Evolutionary conservation across 2,329 filamentous ascomycete species (phyloP), one percentile per base, ranked within the genome.

Genomic region (Alternaria sp.): DNA sequence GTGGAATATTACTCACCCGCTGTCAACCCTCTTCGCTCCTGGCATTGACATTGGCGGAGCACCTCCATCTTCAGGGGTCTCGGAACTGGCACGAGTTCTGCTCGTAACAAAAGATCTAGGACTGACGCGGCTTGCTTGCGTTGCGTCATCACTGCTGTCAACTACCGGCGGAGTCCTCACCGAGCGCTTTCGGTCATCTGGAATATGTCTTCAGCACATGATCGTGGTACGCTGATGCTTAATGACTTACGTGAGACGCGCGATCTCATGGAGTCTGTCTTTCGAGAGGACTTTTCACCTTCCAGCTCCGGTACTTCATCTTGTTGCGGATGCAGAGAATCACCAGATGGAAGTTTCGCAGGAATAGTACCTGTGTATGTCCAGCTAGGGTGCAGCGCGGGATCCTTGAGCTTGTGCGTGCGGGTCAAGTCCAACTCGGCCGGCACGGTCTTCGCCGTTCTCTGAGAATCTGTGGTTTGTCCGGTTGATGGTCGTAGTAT

Each of bases 281-380:
- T 65, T 53, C 71, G 71, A 15, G 76, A 78, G 15, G 75, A 76
- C 11, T 67, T 53, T 55, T 77, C 75, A 25, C 70, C 75, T 55
- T 78, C 75, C 4, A 78, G 60, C 55, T 78, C 76, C 10, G 71
- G 72, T 11, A 76, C 66, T 47, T 62, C 47, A 45, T 75, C 70
- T 59, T 67, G 68, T 21, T 71, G 68, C 9, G 69, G 55, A 58
- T 79, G 77, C 15, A 79, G 54, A 14, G 75, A 65, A 43, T 70
- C 73, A 18, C 76, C 76, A 20, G 79, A 80, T 28, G 78, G 76
- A 8, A 79, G 61, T 5, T 57, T 77, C 8, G 73, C 58, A 12
- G 73, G 73, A 20, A 79, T 62, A n/a, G 75, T 70, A 15, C 66
- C 71, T 14, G 75, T 69, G 44, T 73, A 76, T 21, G 73, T 78